phyloP scores from a whole-genome alignment of 2,329 filamentous ascomycete species.

The Piedraia hortae region DNA sequence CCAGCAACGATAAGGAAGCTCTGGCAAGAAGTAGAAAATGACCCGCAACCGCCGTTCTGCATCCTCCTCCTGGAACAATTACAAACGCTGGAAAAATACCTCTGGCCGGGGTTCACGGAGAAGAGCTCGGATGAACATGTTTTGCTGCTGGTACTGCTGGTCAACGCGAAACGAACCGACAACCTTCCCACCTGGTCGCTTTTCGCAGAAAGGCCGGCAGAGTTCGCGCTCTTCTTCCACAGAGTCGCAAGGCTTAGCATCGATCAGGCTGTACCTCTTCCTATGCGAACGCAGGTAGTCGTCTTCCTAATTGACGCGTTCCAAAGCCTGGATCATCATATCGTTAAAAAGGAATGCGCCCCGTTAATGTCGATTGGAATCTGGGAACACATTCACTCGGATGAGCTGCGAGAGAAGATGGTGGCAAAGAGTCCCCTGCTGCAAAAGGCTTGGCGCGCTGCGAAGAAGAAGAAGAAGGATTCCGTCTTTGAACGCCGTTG shows the following conservation, averaged over 20 bases:
- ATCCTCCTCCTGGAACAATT: slow-evolving; percentile 67
- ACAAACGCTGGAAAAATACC: slow-evolving; percentile 72
- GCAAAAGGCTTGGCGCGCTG: slow-evolving; percentile 72
- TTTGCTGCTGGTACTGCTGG: slow-evolving; percentile 57
- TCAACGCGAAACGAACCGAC: slow-evolving; percentile 70
- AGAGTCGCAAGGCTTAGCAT: slow-evolving; percentile 69
- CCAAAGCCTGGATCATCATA: slow-evolving; percentile 66
- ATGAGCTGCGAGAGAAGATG: slow-evolving; percentile 41
- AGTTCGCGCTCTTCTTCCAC: slow-evolving; percentile 74
- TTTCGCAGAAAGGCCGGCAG: slow-evolving; percentile 47
- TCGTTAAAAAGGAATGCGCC: slow-evolving; percentile 88
- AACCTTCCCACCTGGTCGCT: slow-evolving; percentile 66
- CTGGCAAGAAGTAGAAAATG: slow-evolving; percentile 67
- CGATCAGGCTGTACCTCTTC: slow-evolving; percentile 17
- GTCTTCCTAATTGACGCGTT: slow-evolving; percentile 78
- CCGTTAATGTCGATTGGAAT: slow-evolving; percentile 81
- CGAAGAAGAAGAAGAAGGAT: slow-evolving; percentile 61
- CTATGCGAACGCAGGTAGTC: slow-evolving; percentile 47
- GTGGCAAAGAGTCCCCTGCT: slow-evolving; percentile 48
- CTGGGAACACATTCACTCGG: slow-evolving; percentile 77
- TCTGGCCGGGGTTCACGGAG: slow-evolving; percentile 68
- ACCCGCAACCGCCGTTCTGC: slow-evolving; percentile 48
- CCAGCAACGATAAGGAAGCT: slow-evolving; percentile 55
- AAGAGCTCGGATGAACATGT: slow-evolving; percentile 81
- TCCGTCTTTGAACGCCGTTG: slow-evolving; percentile 87